Evolutionary conservation across 208 protist species (phyloP), one percentile per base, ranked within the genome.

Genomic region (Sergeia podlipaevii): DNA sequence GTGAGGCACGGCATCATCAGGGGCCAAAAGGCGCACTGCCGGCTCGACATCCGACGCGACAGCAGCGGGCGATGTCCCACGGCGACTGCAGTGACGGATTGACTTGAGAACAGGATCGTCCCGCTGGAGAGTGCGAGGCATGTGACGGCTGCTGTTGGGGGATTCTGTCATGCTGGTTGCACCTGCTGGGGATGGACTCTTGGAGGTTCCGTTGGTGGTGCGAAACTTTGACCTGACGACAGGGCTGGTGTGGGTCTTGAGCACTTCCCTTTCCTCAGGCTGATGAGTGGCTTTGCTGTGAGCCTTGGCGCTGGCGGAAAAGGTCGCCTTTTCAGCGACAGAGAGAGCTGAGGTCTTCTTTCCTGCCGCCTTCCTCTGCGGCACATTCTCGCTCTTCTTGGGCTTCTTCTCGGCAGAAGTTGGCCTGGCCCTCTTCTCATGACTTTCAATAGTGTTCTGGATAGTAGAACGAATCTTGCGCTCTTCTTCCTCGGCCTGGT

Each of bases 1-100:
- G 52, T 42, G 58, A 10, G 74, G 71, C 17, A 76, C 39, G 4
- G 42, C 32, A n/a, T 68, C 56, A 18, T 46, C 41, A 0, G 60
- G 59, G n/a, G 56, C 70, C 21, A 78, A 38, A 70, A 4, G 23
- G 61, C 33, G 24, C 34, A 13, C 41, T 15, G 3, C n/a, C n/a
- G n/a, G n/a, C n/a, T n/a, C n/a, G n/a, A n/a, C n/a, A n/a, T n/a
- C n/a, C n/a, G n/a, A n/a, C n/a, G n/a, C n/a, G n/a, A n/a, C n/a
- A n/a, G n/a, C n/a, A n/a, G n/a, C n/a, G n/a, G n/a, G n/a, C n/a
- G n/a, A n/a, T n/a, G n/a, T n/a, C n/a, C n/a, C n/a, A n/a, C n/a
- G n/a, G n/a, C n/a, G 39, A 44, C 11, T 17, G 39, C n/a, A 21
- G 7, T 17, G 39, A 20, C 11, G 18, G 39, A n/a, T n/a, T n/a